Evolutionary conservation across 108 stramenopile genomes (phyloP), one percentile per base, ranked within the genome.

Genomic region (Chaetoceros muelleri): DNA sequence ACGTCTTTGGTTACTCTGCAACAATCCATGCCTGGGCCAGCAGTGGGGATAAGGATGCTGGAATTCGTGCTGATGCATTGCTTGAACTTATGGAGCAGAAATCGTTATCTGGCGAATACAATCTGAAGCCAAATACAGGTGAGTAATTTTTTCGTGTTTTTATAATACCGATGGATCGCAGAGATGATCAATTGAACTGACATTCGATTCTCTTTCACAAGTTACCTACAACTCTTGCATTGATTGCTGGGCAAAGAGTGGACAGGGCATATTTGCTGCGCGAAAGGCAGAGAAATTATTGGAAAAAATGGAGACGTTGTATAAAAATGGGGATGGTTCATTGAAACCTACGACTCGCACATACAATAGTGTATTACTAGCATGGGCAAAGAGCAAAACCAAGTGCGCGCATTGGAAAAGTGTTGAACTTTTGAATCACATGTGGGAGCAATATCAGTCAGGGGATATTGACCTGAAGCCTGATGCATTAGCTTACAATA

Each of bases 211-310:
- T 44, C 44, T 44, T 44, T 44, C 44, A 44, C 44, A 56, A 18
- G 66, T 72, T 10, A 58, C 54, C 24, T 72, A 68, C 48, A 72
- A 72, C 53, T 67, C 71, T 29, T 60, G 75, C 53, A 85, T 85
- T 23, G 66, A 76, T 59, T 71, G 70, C 29, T 85, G 83, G 81
- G 74, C 77, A 34, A 71, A 81, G 50, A 69, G 69, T 30, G 75
- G 73, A 44, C 31, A 61, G 27, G 72, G 74, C 26, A 73, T 77
- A 1, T 52, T 72, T 21, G 85, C 67, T 1, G 53, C 65, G 25
- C 61, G 65, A 3, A 60, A 57, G 20, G 85, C 81, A 10, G 76
- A 82, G 29, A 48, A 46, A 29, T 60, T 86, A 24, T 48, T 79
- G 5, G 28, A 65, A 45, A 70, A 63, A 49, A 79, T 79, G 51